These are phyloP conservation scores for Salvia sclarea DNA, from an alignment of 305 asterid genomes.

Conservation along the genomic window DNA sequence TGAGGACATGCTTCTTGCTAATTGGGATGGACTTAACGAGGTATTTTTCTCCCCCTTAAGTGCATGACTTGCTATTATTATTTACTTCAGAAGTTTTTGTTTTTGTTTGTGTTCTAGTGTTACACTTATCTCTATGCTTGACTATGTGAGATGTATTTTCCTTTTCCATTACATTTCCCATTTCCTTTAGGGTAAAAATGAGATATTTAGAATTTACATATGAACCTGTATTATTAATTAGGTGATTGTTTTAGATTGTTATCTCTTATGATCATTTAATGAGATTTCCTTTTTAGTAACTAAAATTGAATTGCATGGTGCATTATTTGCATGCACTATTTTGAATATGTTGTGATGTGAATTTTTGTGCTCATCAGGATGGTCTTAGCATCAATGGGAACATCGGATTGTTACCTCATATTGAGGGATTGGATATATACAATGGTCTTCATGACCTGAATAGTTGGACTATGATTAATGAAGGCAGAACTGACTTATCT, in stretches of 20 bases:
- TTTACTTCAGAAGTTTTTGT: neutral
- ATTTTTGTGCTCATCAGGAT: constrained; percentile 35
- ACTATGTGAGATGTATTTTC: neutral
- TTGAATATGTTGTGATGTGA: constrained; percentile 9
- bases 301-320: neutral
- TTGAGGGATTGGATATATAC: constrained; percentile 45
- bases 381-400: constrained; percentile 27
- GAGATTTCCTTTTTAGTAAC: neutral
- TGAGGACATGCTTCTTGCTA: constrained; percentile 30
- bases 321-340: neutral
- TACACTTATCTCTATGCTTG: neutral
- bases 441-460: constrained; percentile 46
- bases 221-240: neutral
- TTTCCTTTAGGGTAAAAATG: neutral
- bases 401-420: constrained; percentile 3
- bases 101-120: neutral
- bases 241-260: neutral
- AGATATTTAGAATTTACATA: neutral
- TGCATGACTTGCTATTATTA: neutral
- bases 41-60: constrained; percentile 32
- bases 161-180: neutral
- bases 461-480: constrained; percentile 33
- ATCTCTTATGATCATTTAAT: neutral
- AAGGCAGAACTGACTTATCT: constrained; percentile 28
- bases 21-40: constrained; percentile 42